Evolutionary conservation across 192 early-diverging fungal species (phyloP), one percentile per base, ranked within the genome.

Genomic region (Linnemannia elongata): DNA sequence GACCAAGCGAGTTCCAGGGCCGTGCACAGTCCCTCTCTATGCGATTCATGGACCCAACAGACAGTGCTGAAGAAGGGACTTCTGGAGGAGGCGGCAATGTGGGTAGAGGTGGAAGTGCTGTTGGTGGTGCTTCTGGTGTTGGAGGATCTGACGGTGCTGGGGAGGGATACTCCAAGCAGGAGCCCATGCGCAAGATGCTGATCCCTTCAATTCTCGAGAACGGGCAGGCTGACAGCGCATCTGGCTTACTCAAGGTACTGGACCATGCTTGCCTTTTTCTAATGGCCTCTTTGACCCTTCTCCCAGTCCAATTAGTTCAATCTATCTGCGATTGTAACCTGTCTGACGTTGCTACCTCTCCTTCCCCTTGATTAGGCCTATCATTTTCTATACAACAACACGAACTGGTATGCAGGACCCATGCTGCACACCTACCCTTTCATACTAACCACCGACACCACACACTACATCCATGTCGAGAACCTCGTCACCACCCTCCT

Each of bases 351-450:
- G 35, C 18, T 10, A 54, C 30, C 4, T 6, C 2, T 20, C 35
- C 45, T 47, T 12, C 45, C 72, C n/a, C 45, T 54, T 71, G 36
- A 33, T 8, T 81, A 87, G 85, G 75, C 85, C 0, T 87, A 81
- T 42, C 72, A 87, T 36, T 87, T 87, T 60, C n/a, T 87, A 20
- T 81, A 87, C 79, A 87, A 87, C 60, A 87, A 87, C 72, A 81
- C 85, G 41, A 81, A 81, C 24, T 81, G 78, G 85, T 74, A 78
- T 60, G 85, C 85, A 27, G 85, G 85, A 44, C 85, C 85, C 4
- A 77, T 81, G 27, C 55, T 81, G n/a, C 75, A 77, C 4, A 81
- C 79, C 36, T 81, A 87, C 24, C 79, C 85, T 1, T 87, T 81
- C 57, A 74, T 87, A 5, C 68, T 87, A 6, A 81, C 75, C n/a